Base-by-base conservation (phyloP, 768 basidiomycete species). In the Suillus brevipes region DNA sequence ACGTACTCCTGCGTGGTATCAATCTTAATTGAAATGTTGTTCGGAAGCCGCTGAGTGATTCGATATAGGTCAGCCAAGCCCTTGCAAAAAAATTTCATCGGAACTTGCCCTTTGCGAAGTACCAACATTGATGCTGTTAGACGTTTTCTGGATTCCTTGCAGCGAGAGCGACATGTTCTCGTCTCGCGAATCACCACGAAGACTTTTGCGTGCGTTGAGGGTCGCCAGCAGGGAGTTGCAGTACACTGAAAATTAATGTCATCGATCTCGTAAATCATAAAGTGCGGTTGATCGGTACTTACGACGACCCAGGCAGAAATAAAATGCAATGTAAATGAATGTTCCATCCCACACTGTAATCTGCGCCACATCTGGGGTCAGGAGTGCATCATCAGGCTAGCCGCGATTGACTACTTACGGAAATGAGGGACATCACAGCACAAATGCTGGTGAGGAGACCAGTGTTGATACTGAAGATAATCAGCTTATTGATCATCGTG, bases 11-110 rank as follows among this genome's bases (percentile, higher is more conserved):
- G 80, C 47, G 80, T 86, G 9, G 87, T 88, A 71, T 88, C 85
- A 63, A 89, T 85, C 75, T 86, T 85, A 76, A 89, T 87, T 40
- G 87, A 85, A 67, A 88, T 85, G 66, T 84, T 84, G 59, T 82
- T 81, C 53, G 81, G 80, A 67, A 55, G 2, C 4, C 58, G 66
- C 74, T 70, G 36, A 64, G 63, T 36, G 5, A 10, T 14, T 6
- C 25, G 7, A 28, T 28, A 49, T 50, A 31, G 52, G 66, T 23
- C 43, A 52, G 2, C 47, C 25, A 23, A 13, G 16, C 14, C 6
- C 40, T 18, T 3, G 2, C 12, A 6, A 40, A 9, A 14, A 36
- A 6, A 6, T 7, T 12, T 25, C 25, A 28, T 31, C 16, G 7
- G 23, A 16, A 60, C 59, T 16, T 64, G 69, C 74, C 60, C 37